phyloP scores from a whole-genome alignment of 2,329 filamentous ascomycete genomes.

The Colletotrichum theobromicola region DNA sequence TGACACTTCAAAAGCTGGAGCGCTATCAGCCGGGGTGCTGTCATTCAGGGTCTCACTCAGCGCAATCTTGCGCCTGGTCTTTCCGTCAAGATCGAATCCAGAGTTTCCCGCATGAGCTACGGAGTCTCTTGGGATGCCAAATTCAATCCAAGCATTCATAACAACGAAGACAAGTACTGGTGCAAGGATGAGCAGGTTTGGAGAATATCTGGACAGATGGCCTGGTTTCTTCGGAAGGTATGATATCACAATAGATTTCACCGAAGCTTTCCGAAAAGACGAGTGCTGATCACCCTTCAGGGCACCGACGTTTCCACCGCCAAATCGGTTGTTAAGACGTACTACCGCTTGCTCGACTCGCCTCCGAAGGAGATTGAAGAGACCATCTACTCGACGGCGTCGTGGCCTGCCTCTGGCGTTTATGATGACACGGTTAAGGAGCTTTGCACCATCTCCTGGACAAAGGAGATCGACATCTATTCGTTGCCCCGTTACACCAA shows the following conservation, averaged over 20 bases:
- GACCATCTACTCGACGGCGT: neutral
- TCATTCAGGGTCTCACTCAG: constrained; percentile 26
- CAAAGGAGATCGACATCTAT: neutral
- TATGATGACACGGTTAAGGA: too few relatives aligned
- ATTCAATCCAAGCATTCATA: constrained; percentile 14
- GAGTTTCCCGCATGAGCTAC: constrained; percentile 34
- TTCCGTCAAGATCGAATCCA: neutral
- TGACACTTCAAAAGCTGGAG: constrained; percentile 32
- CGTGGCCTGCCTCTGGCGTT: too few relatives aligned
- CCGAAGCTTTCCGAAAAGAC: neutral
- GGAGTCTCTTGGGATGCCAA: neutral
- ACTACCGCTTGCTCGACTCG: neutral
- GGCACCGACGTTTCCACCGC: neutral
- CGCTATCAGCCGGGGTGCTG: constrained; percentile 38
- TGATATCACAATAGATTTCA: neutral
- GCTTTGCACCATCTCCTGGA: constrained; percentile 27
- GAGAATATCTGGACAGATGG: constrained; percentile 22
- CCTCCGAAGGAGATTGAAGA: neutral
- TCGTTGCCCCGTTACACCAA: constrained; percentile 22
- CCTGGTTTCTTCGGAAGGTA: constrained; percentile 34
- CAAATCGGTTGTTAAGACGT: neutral
- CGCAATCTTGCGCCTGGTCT: neutral
- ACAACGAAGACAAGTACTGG: constrained; percentile 17
- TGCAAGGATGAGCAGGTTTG: neutral
- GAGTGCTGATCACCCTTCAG: too few relatives aligned